Percentiles rank a stretch among this genome's conserved stretches.
These are phyloP conservation scores for Inonotus obliquus DNA, from an alignment of 1,284 basidiomycete genomes.

Conservation along the genomic window DNA sequence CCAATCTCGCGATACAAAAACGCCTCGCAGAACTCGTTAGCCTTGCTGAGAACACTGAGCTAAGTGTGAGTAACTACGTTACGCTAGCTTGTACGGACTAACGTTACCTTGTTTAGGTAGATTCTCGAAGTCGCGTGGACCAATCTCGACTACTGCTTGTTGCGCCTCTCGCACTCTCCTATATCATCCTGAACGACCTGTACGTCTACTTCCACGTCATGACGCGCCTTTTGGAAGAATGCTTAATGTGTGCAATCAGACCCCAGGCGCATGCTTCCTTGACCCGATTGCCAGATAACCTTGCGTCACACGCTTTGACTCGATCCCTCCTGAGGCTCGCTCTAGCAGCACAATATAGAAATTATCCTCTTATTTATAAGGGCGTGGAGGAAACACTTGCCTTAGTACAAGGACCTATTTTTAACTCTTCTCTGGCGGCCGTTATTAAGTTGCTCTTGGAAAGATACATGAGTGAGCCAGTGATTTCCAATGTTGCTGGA, in stretches of 20 bases:
- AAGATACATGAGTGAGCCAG: slow-evolving; percentile 46
- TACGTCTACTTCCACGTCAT: slow-evolving; percentile 29
- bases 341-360: slow-evolving; percentile 45
- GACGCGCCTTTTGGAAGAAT: neutral
- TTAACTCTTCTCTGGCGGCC: slow-evolving; percentile 32
- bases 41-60: slow-evolving; percentile 47
- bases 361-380: slow-evolving; percentile 49
- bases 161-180: slow-evolving; percentile 54
- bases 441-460: slow-evolving; percentile 40
- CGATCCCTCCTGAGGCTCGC: slow-evolving; percentile 43
- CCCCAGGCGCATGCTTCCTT: slow-evolving; percentile 52
- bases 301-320: slow-evolving; percentile 40
- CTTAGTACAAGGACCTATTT: slow-evolving; percentile 32
- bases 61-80: slow-evolving; percentile 37
- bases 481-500: neutral
- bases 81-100: neutral
- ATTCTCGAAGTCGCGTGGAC: slow-evolving; percentile 30
- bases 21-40: slow-evolving; percentile 36
- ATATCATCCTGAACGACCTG: slow-evolving; percentile 57
- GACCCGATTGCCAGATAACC: slow-evolving; percentile 44
- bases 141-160: slow-evolving; percentile 45
- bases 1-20: slow-evolving; percentile 6
- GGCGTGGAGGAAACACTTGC: slow-evolving; percentile 43
- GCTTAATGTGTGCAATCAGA: slow-evolving; percentile 29
- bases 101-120: neutral